Percentiles rank a stretch among this genome's conserved stretches.
Conservation (phyloP, 805 yeast species). For the Geotrichum ghanense region DNA sequence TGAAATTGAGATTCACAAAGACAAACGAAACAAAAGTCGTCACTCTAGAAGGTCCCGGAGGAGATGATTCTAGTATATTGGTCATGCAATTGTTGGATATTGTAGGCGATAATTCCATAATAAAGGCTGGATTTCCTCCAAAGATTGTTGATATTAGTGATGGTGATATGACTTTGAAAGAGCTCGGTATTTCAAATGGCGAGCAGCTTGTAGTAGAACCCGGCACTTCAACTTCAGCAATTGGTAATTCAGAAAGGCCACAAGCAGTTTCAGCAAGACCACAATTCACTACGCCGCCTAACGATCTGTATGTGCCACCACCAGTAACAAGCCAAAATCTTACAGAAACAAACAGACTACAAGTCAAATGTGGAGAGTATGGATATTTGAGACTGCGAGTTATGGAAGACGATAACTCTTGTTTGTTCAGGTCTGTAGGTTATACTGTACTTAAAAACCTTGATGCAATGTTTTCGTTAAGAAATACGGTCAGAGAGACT, state of each 20-base stretch:
- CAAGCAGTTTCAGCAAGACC: neutral
- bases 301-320: slow-evolving; percentile 8
- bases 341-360: neutral
- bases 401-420: slow-evolving; percentile 70
- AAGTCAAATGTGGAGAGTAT: slow-evolving; percentile 14
- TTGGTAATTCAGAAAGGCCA: neutral
- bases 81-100: neutral
- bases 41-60: neutral
- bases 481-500: slow-evolving; percentile 39
- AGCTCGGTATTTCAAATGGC: slow-evolving; percentile 42
- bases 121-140: slow-evolving; percentile 57
- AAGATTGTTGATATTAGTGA: slow-evolving; percentile 28
- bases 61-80: neutral
- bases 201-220: slow-evolving; percentile 40
- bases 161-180: slow-evolving; percentile 21
- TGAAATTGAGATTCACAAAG: neutral
- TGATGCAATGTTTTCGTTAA: slow-evolving; percentile 36
- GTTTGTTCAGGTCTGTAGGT: slow-evolving; percentile 57
- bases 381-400: slow-evolving; percentile 38
- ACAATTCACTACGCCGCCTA: slow-evolving; percentile 1
- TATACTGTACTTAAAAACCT: slow-evolving; percentile 36
- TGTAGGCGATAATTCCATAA: slow-evolving; percentile 8
- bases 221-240: neutral
- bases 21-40: neutral
- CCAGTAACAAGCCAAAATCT: slow-evolving; percentile 5